Evolutionary conservation across 2,329 filamentous ascomycete species (phyloP), one percentile per base, ranked within the genome.

Genomic region (Stagonosporopsis tanaceti): DNA sequence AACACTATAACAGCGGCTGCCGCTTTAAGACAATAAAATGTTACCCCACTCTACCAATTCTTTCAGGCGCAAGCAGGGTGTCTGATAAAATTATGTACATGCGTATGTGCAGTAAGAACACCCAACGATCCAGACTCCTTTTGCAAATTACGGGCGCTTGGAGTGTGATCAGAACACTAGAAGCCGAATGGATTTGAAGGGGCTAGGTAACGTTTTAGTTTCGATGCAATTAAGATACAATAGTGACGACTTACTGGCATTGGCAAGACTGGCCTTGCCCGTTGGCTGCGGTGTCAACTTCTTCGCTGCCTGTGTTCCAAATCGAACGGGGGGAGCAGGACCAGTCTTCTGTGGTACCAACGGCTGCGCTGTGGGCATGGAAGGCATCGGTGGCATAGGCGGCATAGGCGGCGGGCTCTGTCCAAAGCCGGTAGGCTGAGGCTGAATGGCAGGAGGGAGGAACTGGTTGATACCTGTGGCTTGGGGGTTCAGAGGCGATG

Each of bases 181-280:
- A 90, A 90, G 38, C 88, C 88, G 75, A 90, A 90, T 2, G 88
- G 88, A 73, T 90, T 90, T 68, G 87, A 82, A 47, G 88, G 87
- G 57, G 88, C 87, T 90, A 39, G 32, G 81, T 85, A 15, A 28
- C 14, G 5, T 4, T 48, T 66, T 61, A 62, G 59, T 27, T 54
- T 30, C 25, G 6, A 11, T 48, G 15, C 51, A 12, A 32, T 5
- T 6, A 47, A n/a, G 17, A 57, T 22, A 20, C 4, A n/a, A 14
- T 27, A 50, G 20, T 9, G 17, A 38, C 28, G 25, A 93, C 94
- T 90, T 89, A 98, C 94, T 99, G 72, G 95, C 95, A 87, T 96
- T 91, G 50, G 91, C 85, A 66, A 99, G 84, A 76, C 98, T 97
- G 54, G 95, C 95, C 81, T 91, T 88, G 63, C 95, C 95, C 6